Base-by-base conservation (phyloP, 805 yeast species). In the Wickerhamiella qilinensis region DNA sequence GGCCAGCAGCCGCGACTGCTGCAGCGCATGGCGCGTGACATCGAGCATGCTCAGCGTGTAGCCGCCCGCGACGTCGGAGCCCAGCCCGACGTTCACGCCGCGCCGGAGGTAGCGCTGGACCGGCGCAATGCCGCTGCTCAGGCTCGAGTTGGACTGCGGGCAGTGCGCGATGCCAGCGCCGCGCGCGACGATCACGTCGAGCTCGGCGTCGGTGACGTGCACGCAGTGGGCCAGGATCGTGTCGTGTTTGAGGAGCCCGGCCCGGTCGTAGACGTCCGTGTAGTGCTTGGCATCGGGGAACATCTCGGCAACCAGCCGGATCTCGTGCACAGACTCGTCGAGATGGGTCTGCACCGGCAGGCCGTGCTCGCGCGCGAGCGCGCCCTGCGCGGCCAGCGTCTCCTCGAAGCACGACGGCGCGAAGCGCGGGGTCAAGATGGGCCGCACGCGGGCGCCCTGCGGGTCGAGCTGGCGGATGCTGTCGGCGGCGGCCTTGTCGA, bases 181-280 rank as follows among this genome's bases (percentile, higher is more conserved):
- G 17, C 69, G 67, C 15, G 50, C 44, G 44, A 65, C 67, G 33
- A 91, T 64, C 17, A 80, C 43, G 15, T 66, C 57, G 31, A 75
- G 64, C 56, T 88, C 98, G 2, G 64, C 64, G 7, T 71, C 73
- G 1, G 71, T 47, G 38, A 88, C 61, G 52, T 86, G 93, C 29
- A 91, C 66, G 28, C 91, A 93, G 53, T 88, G 98, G 0, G 96
- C 98, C 42, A 88, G 61, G 22, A 84, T 73, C 0, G 97, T 85
- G 45, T 69, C 71, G 1, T 63, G 56, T 17, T 69, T 69, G 35
- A 88, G 58, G 27, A 88, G 58, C 2, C 70, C 68, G 45, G 71
- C 71, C 36, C 66, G 58, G 46, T 77, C 71, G 54, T 88, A 88
- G 4, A 88, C 93, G 40, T 72, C 77, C 0, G 95, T 71, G 52